phyloP scores from a whole-genome alignment of 2,329 filamentous ascomycete species.

The Fusarium incarnatum region DNA sequence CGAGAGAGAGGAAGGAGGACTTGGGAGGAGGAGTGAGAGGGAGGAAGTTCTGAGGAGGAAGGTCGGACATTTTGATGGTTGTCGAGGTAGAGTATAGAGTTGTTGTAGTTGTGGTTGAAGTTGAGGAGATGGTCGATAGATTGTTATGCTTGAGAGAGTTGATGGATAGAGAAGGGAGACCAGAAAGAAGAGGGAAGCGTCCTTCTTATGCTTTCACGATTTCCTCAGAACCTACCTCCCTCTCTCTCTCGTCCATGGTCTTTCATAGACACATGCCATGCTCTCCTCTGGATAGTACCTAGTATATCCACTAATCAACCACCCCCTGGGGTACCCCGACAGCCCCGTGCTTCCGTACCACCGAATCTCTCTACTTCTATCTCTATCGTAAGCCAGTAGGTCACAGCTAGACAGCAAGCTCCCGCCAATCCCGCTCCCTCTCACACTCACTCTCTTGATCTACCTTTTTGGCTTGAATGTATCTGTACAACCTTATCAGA shows the following conservation, averaged over 20 bases:
- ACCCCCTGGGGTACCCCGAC: conserved; percentile 30
- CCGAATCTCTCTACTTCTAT: conserved; percentile 23
- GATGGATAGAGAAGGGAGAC: conserved; percentile 31
- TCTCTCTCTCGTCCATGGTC: neutral
- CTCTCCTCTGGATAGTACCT: conserved; percentile 9
- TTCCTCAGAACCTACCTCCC: conserved; percentile 16
- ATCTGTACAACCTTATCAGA: neutral
- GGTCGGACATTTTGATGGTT: conserved; percentile 38
- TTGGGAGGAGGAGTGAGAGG: conserved; percentile 42
- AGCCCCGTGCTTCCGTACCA: conserved; percentile 31
- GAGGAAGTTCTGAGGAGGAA: conserved; percentile 47
- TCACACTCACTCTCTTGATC: neutral
- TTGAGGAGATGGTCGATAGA: conserved; percentile 40
- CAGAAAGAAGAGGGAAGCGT: conserved; percentile 38
- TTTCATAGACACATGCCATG: conserved; percentile 19
- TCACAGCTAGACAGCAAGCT: conserved; percentile 7
- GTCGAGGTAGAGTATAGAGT: conserved; percentile 1
- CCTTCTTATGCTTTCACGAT: conserved; percentile 46
- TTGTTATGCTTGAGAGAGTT: conserved; percentile 28
- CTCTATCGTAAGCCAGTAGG: neutral
- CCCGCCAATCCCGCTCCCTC: conserved; percentile 33
- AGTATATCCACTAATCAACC: neutral
- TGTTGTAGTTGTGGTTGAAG: conserved; percentile 40
- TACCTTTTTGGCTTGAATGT: neutral
- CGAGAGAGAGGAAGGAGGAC: conserved; percentile 65